phyloP scores from a whole-genome alignment of 1,284 basidiomycete genomes.

The Cystobasidium pallidum region DNA sequence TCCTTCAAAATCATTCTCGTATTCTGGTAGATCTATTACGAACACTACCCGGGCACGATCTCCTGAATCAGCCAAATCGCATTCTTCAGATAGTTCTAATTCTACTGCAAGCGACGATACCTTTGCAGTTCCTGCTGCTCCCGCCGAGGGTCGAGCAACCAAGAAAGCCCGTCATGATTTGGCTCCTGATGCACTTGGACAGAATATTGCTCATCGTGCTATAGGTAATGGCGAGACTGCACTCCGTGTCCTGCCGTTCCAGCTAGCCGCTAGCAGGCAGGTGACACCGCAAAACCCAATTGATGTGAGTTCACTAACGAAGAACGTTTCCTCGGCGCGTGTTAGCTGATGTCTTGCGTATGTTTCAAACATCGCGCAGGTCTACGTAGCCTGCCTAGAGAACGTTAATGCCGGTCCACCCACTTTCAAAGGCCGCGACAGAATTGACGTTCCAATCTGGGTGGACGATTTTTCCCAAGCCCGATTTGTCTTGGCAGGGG shows the following conservation, averaged over 20 bases:
- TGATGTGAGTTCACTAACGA: slow-evolving; percentile 35
- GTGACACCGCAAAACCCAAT: slow-evolving; percentile 27
- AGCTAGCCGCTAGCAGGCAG: slow-evolving; percentile 10
- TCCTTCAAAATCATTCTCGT: background rate
- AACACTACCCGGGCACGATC: background rate
- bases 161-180: background rate
- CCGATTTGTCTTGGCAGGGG: slow-evolving; percentile 39
- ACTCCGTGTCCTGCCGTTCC: slow-evolving; percentile 26
- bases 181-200: background rate
- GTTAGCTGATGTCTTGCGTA: too few relatives aligned
- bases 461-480: slow-evolving; percentile 37
- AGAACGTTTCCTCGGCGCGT: too few relatives aligned
- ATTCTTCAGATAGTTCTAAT: background rate
- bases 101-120: background rate
- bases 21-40: background rate
- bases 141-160: too few relatives aligned
- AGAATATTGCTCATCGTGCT: background rate
- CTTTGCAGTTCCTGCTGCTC: background rate
- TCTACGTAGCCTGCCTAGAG: slow-evolving; percentile 29
- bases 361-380: too few relatives aligned
- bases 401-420: slow-evolving; percentile 7
- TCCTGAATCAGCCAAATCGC: background rate
- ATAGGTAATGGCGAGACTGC: background rate
- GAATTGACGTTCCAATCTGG: slow-evolving; percentile 37
- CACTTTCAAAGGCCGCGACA: slow-evolving; percentile 26